Evolutionary conservation across 176 grass and related monocot species (phyloP).

Genomic region (Paspalum vaginatum): DNA sequence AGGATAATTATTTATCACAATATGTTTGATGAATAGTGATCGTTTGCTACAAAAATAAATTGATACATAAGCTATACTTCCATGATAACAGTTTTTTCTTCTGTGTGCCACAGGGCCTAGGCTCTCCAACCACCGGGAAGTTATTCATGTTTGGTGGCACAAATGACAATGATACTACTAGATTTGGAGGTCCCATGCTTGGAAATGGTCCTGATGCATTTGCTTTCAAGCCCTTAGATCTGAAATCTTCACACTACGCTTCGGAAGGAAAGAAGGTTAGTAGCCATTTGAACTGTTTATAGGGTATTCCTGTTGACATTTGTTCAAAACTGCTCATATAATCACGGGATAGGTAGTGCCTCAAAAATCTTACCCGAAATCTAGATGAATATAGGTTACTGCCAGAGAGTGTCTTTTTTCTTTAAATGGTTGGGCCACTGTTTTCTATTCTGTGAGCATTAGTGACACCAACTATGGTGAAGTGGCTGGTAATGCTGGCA

Average conservation of each 20-base stretch:
- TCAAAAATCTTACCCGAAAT: not conserved
- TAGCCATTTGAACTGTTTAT: not conserved
- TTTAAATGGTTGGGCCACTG: not conserved
- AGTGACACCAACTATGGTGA: constrained; percentile 1
- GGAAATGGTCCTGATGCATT: constrained; percentile 46
- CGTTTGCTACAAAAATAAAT: not conserved
- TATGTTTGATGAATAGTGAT: not conserved
- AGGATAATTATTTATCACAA: not conserved
- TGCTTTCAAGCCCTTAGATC: constrained; percentile 59
- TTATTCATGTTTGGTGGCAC: constrained; percentile 41
- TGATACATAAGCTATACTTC: not conserved
- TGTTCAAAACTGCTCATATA: not conserved
- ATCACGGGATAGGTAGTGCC: not conserved
- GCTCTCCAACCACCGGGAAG: constrained; percentile 76
- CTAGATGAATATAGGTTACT: not conserved
- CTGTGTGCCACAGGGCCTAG: constrained; percentile 48
- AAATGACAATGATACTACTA: constrained; percentile 23
- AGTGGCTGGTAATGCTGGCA: not conserved
- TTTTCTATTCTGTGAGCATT: not conserved
- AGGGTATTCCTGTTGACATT: not conserved
- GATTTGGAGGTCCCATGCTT: constrained; percentile 23
- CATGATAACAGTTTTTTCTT: not conserved
- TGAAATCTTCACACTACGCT: constrained; percentile 46
- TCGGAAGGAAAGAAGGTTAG: constrained; percentile 51
- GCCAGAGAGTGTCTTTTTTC: not conserved